Evolutionary conservation across 164 flowering plant genomes (phyloP).

Genomic region (Dillenia turbinata): DNA sequence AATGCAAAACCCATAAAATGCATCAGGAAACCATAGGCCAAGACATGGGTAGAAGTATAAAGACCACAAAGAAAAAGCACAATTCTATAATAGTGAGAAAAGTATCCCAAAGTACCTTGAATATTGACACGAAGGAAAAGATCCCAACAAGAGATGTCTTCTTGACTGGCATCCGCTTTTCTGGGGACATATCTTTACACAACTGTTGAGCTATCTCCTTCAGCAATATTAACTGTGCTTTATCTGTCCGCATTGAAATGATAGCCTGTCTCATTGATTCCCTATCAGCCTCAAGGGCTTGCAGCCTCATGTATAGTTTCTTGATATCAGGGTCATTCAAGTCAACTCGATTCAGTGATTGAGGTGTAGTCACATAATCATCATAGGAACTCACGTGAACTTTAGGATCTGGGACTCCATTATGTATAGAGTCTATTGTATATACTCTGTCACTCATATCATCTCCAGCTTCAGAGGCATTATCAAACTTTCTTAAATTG

Average conservation of each 20-base stretch:
- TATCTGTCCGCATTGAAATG: slow-evolving; percentile 87
- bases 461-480: slow-evolving; percentile 65
- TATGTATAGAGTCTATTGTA: slow-evolving; percentile 76
- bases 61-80: neutral
- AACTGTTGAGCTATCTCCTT: slow-evolving; percentile 90
- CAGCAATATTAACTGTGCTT: slow-evolving; percentile 75
- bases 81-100: neutral
- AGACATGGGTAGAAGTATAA: neutral
- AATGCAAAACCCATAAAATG: neutral
- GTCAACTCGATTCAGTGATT: slow-evolving; percentile 34
- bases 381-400: slow-evolving; percentile 33
- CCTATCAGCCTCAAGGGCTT: slow-evolving; percentile 96
- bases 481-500: slow-evolving; percentile 35
- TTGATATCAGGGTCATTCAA: slow-evolving; percentile 63
- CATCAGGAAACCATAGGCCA: too few species aligned
- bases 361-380: slow-evolving; percentile 49
- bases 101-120: slow-evolving; percentile 51
- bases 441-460: slow-evolving; percentile 78
- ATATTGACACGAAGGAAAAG: slow-evolving; percentile 45
- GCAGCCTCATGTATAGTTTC: slow-evolving; percentile 84
- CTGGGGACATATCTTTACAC: slow-evolving; percentile 65
- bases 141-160: slow-evolving; percentile 44
- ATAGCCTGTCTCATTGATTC: slow-evolving; percentile 94
- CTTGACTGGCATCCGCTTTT: slow-evolving; percentile 39
- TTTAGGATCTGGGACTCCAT: slow-evolving; percentile 35